A percentile compares a stretch with the other conserved stretches of the same genome.
These are phyloP conservation scores for Platanthera zijinensis DNA, from an alignment of 106 monocot species.

Conservation along the genomic window DNA sequence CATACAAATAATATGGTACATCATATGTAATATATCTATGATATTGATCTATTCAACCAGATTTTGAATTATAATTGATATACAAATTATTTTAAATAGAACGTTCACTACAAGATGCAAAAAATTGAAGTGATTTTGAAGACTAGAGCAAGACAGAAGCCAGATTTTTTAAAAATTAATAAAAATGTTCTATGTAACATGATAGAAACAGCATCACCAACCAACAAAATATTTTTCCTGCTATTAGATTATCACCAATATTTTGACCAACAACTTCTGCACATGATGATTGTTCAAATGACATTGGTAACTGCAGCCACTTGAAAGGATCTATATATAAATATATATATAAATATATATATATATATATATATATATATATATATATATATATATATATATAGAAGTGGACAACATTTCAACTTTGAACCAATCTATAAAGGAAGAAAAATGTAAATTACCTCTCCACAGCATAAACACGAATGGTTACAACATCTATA, in stretches of 20 bases:
- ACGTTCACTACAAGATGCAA: background rate
- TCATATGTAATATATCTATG: conserved; percentile 2
- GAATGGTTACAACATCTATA: conserved; percentile 47
- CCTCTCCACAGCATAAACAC: conserved; percentile 89
- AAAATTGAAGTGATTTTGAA: background rate
- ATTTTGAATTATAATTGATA: background rate
- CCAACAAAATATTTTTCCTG: background rate
- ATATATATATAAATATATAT: too few species aligned
- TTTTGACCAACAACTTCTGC: too few species aligned
- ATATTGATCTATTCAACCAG: background rate
- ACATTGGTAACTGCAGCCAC: too few species aligned
- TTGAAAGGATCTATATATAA: too few species aligned
- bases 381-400: too few species aligned
- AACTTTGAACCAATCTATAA: too few species aligned
- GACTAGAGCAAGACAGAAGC: background rate
- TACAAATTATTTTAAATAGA: background rate
- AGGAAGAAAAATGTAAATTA: conserved; percentile 11
- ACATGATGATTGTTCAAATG: too few species aligned
- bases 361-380: too few species aligned
- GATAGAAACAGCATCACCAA: background rate
- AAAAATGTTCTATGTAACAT: background rate
- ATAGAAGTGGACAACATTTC: too few species aligned
- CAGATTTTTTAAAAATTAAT: background rate
- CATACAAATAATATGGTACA: conserved; percentile 5
- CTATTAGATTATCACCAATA: too few species aligned